A percentile compares a stretch with the other conserved stretches of the same genome.
These are phyloP conservation scores for Lactarius hatsudake DNA, from an alignment of 768 basidiomycete species.

Conservation along the genomic window DNA sequence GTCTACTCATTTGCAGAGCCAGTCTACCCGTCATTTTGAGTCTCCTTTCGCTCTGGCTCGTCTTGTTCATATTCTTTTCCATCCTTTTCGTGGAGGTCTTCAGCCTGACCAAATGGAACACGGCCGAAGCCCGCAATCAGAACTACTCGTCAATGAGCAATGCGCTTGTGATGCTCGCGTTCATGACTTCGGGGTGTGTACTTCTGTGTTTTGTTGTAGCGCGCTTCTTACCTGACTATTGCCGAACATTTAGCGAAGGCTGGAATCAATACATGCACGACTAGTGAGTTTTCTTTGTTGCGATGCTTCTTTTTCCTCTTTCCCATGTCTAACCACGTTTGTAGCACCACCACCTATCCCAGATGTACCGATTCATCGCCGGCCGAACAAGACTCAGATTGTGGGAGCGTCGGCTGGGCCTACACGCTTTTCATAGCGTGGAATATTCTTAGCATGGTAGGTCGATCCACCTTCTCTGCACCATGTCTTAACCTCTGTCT, in stretches of 20 bases:
- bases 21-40: constrained; percentile 84
- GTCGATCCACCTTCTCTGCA: constrained; percentile 24
- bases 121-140: constrained; percentile 59
- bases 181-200: constrained; percentile 88
- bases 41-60: constrained; percentile 83
- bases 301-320: neutral
- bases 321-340: constrained; percentile 13
- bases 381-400: constrained; percentile 67
- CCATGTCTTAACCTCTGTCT: neutral
- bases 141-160: constrained; percentile 82
- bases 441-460: constrained; percentile 93
- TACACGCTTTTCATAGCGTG: constrained; percentile 88
- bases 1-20: constrained; percentile 46
- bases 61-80: constrained; percentile 87
- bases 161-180: constrained; percentile 83
- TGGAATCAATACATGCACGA: constrained; percentile 99
- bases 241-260: constrained; percentile 58
- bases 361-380: constrained; percentile 63
- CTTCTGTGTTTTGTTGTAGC: neutral
- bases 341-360: constrained; percentile 74
- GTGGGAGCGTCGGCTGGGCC: constrained; percentile 82
- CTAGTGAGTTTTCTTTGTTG: constrained; percentile 51
- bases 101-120: constrained; percentile 82
- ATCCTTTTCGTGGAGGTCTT: constrained; percentile 90
- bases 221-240: constrained; percentile 19